Percentiles rank a stretch among this genome's conserved stretches.
Conservation (phyloP, 371 early-diverging fungal species). For the Amoeboaphelidium protococcarum region DNA sequence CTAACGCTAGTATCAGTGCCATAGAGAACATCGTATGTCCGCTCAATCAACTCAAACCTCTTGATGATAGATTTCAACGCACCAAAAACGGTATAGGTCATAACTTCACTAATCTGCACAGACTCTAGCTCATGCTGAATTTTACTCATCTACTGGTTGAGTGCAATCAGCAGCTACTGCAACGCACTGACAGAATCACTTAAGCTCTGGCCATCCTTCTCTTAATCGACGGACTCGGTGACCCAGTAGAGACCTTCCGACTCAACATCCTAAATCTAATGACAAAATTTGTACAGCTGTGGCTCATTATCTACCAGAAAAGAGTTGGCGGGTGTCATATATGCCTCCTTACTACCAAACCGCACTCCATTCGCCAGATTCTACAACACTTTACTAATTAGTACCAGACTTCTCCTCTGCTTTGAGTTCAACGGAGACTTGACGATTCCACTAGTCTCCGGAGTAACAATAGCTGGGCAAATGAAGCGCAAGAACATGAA, state of each 20-base stretch:
- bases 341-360: constrained; percentile 75
- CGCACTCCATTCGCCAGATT: constrained; percentile 77
- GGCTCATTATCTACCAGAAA: constrained; percentile 11
- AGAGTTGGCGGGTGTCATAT: constrained; percentile 59
- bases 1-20: background rate
- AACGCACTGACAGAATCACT: background rate
- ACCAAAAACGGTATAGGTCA: background rate
- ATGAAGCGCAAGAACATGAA: constrained; percentile 84
- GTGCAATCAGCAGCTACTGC: background rate
- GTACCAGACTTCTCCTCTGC: constrained; percentile 37
- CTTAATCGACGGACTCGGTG: background rate
- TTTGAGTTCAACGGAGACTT: background rate
- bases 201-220: background rate
- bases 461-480: constrained; percentile 80
- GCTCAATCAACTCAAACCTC: background rate
- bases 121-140: background rate
- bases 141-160: background rate
- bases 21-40: background rate
- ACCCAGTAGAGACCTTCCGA: background rate
- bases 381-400: constrained; percentile 79
- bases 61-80: background rate
- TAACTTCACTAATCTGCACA: background rate
- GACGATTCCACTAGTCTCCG: constrained; percentile 21
- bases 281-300: constrained; percentile 21
- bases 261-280: background rate